A percentile compares a stretch with the other conserved stretches of the same genome.
Conservation (phyloP, 2,329 filamentous ascomycete species). For the Niveomyces coronatus region DNA sequence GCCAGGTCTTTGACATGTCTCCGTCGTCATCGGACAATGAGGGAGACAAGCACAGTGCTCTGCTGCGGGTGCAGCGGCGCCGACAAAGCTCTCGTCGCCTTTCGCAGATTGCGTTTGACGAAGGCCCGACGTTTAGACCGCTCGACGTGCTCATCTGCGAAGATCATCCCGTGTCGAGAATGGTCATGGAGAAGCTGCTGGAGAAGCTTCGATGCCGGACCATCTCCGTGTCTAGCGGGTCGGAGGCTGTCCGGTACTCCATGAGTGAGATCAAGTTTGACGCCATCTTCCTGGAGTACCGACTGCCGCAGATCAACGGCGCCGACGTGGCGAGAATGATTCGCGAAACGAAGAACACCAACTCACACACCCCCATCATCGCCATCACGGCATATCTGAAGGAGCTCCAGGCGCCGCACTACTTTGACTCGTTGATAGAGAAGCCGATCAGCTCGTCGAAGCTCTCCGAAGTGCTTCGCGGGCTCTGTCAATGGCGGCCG, state of each 20-base stretch:
- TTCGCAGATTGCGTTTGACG: constrained; percentile 79
- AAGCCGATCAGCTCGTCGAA: constrained; percentile 94
- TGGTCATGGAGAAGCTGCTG: constrained; percentile 97
- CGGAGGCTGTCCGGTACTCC: constrained; percentile 85
- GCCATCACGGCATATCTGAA: constrained; percentile 98
- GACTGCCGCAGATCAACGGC: constrained; percentile 87
- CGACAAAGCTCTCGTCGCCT: constrained; percentile 92
- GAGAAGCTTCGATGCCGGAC: constrained; percentile 93
- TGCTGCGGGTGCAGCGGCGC: constrained; percentile 83
- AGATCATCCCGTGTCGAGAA: constrained; percentile 89
- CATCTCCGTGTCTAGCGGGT: constrained; percentile 80
- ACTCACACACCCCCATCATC: constrained; percentile 89
- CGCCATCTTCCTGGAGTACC: constrained; percentile 97
- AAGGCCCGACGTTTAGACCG: constrained; percentile 78
- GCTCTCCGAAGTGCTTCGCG: constrained; percentile 75
- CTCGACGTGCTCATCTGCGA: constrained; percentile 94
- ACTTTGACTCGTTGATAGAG: constrained; percentile 91
- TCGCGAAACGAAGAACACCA: constrained; percentile 89
- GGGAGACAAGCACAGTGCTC: constrained; percentile 78
- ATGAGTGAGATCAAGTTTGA: constrained; percentile 98
- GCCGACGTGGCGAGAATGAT: constrained; percentile 97
- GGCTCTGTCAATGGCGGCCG: constrained; percentile 88
- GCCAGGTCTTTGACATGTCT: constrained; percentile 92
- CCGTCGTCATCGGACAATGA: constrained; percentile 97
- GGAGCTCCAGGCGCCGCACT: constrained; percentile 85